These are phyloP conservation scores for Ustilago hordei DNA, from an alignment of 1,284 basidiomycete species.

Conservation along the genomic window DNA sequence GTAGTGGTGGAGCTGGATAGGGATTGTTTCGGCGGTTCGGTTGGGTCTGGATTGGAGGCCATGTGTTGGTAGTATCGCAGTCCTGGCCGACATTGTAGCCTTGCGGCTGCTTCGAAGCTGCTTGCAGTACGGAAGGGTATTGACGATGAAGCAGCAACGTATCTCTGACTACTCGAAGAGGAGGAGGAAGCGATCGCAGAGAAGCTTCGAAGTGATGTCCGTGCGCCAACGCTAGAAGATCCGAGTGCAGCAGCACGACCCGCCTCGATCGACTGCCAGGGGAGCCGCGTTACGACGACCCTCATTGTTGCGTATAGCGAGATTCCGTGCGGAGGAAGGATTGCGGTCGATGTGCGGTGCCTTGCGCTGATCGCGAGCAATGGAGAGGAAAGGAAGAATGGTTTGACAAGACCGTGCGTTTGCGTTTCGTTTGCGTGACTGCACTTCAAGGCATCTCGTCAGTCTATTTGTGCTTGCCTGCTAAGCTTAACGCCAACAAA, in stretches of 20 bases:
- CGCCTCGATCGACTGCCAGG: constrained; percentile 26
- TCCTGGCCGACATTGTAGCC: background rate
- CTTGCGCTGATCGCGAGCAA: background rate
- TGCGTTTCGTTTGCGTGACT: background rate
- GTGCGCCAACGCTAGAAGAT: constrained; percentile 15
- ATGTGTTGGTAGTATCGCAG: constrained; percentile 32
- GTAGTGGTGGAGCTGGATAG: constrained; percentile 1
- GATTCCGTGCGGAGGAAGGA: background rate
- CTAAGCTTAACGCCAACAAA: background rate
- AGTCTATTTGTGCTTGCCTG: background rate
- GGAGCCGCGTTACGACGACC: constrained; percentile 43
- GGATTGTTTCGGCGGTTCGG: background rate
- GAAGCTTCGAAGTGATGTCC: constrained; percentile 17
- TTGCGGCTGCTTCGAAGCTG: background rate
- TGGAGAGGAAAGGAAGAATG: background rate
- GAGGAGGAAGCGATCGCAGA: constrained; percentile 13
- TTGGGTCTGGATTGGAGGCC: constrained; percentile 14
- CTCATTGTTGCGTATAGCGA: constrained; percentile 32
- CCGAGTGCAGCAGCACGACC: constrained; percentile 20
- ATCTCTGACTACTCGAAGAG: background rate
- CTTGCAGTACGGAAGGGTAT: background rate
- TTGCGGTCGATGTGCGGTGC: background rate
- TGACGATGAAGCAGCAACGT: background rate
- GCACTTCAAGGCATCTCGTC: background rate
- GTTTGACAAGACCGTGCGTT: constrained; percentile 3